Conservation (phyloP, 441 rosid genomes). For the Aquilaria agallochum region DNA sequence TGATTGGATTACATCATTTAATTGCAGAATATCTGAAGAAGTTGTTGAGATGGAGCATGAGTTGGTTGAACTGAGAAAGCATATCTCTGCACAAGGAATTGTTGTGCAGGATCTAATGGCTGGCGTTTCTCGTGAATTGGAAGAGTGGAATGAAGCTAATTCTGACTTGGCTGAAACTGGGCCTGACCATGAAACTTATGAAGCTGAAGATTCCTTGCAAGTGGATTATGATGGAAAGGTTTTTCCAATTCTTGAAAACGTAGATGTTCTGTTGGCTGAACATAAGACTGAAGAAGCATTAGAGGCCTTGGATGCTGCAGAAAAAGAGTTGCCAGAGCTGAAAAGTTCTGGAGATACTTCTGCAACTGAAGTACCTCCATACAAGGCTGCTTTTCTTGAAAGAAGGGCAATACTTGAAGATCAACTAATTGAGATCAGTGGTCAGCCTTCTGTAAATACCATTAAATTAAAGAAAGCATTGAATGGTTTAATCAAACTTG, state of each 20-base stretch:
- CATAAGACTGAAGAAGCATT: constrained; percentile 74
- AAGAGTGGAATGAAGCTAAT: constrained; percentile 54
- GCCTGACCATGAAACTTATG: constrained; percentile 29
- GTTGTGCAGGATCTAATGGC: constrained; percentile 85
- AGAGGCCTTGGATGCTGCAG: constrained; percentile 70
- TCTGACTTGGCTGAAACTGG: constrained; percentile 28
- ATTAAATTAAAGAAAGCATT: constrained; percentile 58
- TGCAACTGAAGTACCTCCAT: constrained; percentile 40
- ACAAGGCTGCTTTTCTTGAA: constrained; percentile 47
- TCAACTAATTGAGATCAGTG: constrained; percentile 58
- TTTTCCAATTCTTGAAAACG: constrained; percentile 47
- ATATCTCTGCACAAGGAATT: constrained; percentile 81
- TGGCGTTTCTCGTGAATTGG: constrained; percentile 72
- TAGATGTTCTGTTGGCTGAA: constrained; percentile 87
- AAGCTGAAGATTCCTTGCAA: constrained; percentile 25
- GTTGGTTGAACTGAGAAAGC: constrained; percentile 73
- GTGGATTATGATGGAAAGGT: constrained; percentile 27
- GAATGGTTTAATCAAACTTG: constrained; percentile 64
- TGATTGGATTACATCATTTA: background rate
- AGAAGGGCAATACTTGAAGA: constrained; percentile 72
- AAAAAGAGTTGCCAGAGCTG: constrained; percentile 52
- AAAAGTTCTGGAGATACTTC: constrained; percentile 52
- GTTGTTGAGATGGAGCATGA: constrained; percentile 93
- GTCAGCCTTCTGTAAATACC: constrained; percentile 55
- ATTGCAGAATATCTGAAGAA: constrained; percentile 85